Evolutionary conservation across 495 filamentous ascomycete genomes (phyloP), one percentile per base, ranked within the genome.

Genomic region (Trichodelitschia bisporula): DNA sequence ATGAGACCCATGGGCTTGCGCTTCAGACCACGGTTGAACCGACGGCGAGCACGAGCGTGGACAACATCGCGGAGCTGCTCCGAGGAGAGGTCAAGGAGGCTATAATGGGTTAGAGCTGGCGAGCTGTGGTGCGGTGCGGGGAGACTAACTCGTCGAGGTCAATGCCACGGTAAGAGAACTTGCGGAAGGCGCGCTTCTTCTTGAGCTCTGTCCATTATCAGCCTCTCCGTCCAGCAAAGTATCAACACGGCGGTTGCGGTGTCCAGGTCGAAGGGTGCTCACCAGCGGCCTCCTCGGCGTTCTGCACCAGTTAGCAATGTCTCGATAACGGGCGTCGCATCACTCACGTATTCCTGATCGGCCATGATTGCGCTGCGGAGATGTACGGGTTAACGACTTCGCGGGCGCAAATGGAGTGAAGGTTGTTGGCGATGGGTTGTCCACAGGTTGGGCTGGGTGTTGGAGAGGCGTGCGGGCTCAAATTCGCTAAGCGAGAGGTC

Each of bases 1-100:
- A 97, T 95, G 44, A 97, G 64, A 44, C 89, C 89, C 86, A 95
- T 93, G 51, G 86, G 86, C 71, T 91, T 91, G 65, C 86, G 86
- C 72, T 95, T 95, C 38, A 97, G 70, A 45, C 86, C 86, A 36
- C 86, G 82, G 74, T 95, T 92, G 75, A 97, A 93, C 54, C 89
- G 72, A 55, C 86, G 71, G 57, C 86, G 86, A 53, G 86, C 86
- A 53, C 86, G 86, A 48, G 86, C 83, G 68, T 97, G 86, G 43
- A 97, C 83, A 51, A 97, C 72, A 70, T 93, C 80, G 49, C 86
- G 84, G 62, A 97, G 84, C 61, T 93, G 73, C 59, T 92, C 86
- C 52, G 82, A 91, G 51, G 72, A 76, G 55, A 97, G 84, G 58
- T 95, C 86, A 49, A 97, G 80, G 57, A 97, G 84, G 59, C 76